Percentiles rank a stretch among this genome's conserved stretches.
phyloP scores from a whole-genome alignment of 2,329 filamentous ascomycete species.

The Ophiocordyceps camponoti-floridani region DNA sequence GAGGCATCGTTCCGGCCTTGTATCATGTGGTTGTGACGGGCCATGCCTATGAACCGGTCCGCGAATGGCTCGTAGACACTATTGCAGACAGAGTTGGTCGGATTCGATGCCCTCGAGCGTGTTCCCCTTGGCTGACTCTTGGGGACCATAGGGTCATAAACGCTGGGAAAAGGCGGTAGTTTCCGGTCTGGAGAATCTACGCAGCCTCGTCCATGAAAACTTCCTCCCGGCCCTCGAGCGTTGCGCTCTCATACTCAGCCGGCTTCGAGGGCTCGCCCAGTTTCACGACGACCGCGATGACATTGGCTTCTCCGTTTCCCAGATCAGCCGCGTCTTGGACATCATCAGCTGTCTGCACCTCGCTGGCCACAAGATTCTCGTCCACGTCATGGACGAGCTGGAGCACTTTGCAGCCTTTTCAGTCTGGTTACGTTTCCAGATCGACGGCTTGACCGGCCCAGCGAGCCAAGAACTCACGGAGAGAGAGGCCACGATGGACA shows the following conservation, averaged over 20 bases:
- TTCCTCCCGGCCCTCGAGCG: slow-evolving; percentile 78
- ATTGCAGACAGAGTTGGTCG: slow-evolving; percentile 54
- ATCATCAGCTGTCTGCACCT: slow-evolving; percentile 59
- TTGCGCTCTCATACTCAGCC: slow-evolving; percentile 61
- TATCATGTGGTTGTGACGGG: slow-evolving; percentile 78
- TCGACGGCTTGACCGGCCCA: slow-evolving; percentile 54
- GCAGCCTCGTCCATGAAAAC: slow-evolving; percentile 68
- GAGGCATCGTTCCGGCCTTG: slow-evolving; percentile 52
- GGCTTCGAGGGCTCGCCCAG: slow-evolving; percentile 65
- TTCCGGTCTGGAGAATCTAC: slow-evolving; percentile 59
- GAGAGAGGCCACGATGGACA: slow-evolving; percentile 59
- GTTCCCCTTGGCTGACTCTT: slow-evolving; percentile 3
- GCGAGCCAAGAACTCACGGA: slow-evolving; percentile 56
- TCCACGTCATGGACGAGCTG: slow-evolving; percentile 57
- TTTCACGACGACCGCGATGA: slow-evolving; percentile 53
- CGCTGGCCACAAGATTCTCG: slow-evolving; percentile 54
- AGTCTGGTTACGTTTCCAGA: slow-evolving; percentile 66
- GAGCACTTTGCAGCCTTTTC: slow-evolving; percentile 65
- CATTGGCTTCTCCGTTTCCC: slow-evolving; percentile 45
- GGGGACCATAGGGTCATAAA: slow-evolving; percentile 54
- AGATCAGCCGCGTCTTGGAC: slow-evolving; percentile 49
- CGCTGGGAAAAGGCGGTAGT: slow-evolving; percentile 83
- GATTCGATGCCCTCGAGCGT: not conserved
- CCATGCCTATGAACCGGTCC: slow-evolving; percentile 54
- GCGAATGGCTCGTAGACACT: slow-evolving; percentile 78